Evolutionary conservation across 2,329 filamentous ascomycete species (phyloP).

Genomic region (Diaporthe sp.): DNA sequence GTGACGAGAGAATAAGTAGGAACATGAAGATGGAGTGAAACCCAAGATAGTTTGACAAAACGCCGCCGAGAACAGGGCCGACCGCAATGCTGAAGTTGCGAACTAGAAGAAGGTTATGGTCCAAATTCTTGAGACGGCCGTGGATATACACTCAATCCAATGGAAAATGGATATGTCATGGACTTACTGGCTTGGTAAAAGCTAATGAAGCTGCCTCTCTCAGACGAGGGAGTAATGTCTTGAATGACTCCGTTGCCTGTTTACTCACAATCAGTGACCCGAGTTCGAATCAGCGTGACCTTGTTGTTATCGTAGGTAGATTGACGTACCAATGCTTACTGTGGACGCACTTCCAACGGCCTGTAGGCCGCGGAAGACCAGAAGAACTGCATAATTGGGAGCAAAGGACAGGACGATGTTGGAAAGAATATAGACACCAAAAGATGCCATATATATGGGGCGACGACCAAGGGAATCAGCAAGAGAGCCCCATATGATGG

Average conservation of each 20-base stretch:
- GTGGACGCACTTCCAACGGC: conserved; percentile 59
- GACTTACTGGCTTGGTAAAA: conserved; percentile 46
- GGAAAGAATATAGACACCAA: conserved; percentile 57
- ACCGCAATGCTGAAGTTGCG: conserved; percentile 44
- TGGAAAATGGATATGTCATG: fast-evolving
- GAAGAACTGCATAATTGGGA: conserved; percentile 52
- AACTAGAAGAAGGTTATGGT: conserved; percentile 30
- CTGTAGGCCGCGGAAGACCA: conserved; percentile 59
- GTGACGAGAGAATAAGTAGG: conserved; percentile 36
- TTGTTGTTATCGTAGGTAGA: no score
- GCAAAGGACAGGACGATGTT: conserved; percentile 58
- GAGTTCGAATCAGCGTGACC: no score
- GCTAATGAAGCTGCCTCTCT: conserved; percentile 45
- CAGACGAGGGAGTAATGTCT: conserved; percentile 43
- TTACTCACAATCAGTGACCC: background rate
- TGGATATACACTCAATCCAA: fast-evolving
- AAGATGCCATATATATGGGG: conserved; percentile 55
- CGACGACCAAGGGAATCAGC: conserved; percentile 59
- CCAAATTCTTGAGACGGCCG: background rate
- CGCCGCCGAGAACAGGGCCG: conserved; percentile 47
- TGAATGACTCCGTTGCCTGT: conserved; percentile 46
- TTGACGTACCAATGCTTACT: conserved; percentile 54
- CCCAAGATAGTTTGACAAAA: conserved; percentile 41
- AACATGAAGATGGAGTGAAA: conserved; percentile 47
- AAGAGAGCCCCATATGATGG: conserved; percentile 59